These are phyloP conservation scores for Debaryomyces maramus DNA, from an alignment of 805 yeast species.

Conservation along the genomic window DNA sequence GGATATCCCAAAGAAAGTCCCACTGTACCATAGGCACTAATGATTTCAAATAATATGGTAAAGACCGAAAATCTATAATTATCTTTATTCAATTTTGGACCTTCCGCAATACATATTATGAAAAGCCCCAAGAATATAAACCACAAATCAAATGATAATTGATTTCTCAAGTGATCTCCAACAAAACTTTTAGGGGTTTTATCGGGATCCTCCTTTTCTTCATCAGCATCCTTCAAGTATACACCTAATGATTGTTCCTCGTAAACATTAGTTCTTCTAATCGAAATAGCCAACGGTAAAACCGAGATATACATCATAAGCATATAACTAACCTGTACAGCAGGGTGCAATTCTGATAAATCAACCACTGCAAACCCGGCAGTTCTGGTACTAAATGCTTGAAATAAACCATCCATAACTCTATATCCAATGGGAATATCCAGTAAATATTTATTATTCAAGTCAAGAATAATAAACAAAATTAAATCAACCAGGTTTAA, in stretches of 20 bases:
- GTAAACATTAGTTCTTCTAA: constrained; percentile 94
- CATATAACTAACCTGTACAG: constrained; percentile 89
- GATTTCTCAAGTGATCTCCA: constrained; percentile 86
- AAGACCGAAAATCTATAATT: constrained; percentile 62
- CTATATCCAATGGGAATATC: constrained; percentile 64
- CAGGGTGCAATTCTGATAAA: constrained; percentile 73
- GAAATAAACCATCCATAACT: constrained; percentile 81
- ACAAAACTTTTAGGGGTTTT: constrained; percentile 60
- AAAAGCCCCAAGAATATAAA: constrained; percentile 83
- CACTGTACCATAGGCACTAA: constrained; percentile 95
- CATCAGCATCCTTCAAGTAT: constrained; percentile 48
- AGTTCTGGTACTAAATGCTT: constrained; percentile 90
- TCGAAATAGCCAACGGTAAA: constrained; percentile 92
- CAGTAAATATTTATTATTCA: constrained; percentile 52
- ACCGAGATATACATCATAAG: constrained; percentile 99
- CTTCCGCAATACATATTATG: constrained; percentile 84
- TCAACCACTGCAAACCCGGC: constrained; percentile 84
- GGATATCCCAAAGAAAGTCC: constrained; percentile 90
- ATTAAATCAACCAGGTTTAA: constrained; percentile 78
- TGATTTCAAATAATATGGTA: constrained; percentile 77
- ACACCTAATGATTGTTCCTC: constrained; percentile 97
- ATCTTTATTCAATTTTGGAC: constrained; percentile 50
- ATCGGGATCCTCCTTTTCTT: constrained; percentile 30
- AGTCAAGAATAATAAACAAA: constrained; percentile 76
- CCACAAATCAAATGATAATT: constrained; percentile 94